Percentiles rank a stretch among this genome's conserved stretches.
Evolutionary conservation across 78 protist species (phyloP).

Genomic region (Cyanophora paradoxa): DNA sequence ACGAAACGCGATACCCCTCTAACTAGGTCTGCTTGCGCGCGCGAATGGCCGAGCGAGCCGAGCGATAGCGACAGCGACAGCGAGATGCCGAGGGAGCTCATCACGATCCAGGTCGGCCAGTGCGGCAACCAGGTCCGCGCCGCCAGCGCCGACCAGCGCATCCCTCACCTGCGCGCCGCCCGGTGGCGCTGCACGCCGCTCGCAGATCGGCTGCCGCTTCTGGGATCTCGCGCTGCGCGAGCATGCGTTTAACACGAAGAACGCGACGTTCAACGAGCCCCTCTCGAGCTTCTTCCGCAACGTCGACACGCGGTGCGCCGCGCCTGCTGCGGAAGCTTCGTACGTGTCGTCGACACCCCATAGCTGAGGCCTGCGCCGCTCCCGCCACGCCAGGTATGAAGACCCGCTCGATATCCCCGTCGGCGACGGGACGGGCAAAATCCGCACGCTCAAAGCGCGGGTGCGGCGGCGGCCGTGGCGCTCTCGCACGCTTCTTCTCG

Average conservation of each 20-base stretch:
- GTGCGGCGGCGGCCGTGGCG: background rate
- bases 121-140: conserved; percentile 45
- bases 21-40: too few species aligned
- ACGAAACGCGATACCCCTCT: too few species aligned
- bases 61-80: too few species aligned
- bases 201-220: conserved; percentile 44
- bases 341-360: background rate
- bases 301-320: conserved; percentile 18
- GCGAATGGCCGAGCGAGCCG: too few species aligned
- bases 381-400: too few species aligned
- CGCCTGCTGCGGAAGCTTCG: background rate
- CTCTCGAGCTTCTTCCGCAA: conserved; percentile 53
- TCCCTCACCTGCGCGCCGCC: background rate
- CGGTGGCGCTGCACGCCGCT: too few species aligned
- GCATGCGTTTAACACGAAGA: conserved; percentile 15
- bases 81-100: conserved; percentile 31
- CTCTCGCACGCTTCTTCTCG: background rate
- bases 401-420: background rate
- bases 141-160: background rate
- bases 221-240: conserved; percentile 75
- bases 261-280: conserved; percentile 38
- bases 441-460: background rate
- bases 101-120: conserved; percentile 29
- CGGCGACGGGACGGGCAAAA: background rate
- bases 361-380: too few species aligned